phyloP scores from a whole-genome alignment of 1,284 basidiomycete species.

The Marasmius tenuissimus region DNA sequence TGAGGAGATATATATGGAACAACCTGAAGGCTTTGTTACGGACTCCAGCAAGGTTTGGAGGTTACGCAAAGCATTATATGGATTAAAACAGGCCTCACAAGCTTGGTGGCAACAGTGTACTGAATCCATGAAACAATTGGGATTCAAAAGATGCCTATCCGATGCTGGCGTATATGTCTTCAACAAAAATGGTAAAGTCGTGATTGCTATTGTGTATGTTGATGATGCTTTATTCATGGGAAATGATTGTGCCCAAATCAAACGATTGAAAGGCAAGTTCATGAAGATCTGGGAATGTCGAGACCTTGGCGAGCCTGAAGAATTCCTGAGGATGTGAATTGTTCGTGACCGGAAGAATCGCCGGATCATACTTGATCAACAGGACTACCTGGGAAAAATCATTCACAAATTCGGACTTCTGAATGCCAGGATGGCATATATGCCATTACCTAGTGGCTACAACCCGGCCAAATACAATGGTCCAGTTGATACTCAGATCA shows the following conservation, averaged over 20 bases:
- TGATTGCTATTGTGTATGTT: slow-evolving; percentile 6
- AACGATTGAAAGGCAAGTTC: slow-evolving; percentile 17
- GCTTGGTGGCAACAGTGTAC: slow-evolving; percentile 28
- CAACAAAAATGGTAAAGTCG: slow-evolving; percentile 5
- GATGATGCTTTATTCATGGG: slow-evolving; percentile 21
- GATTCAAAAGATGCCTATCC: slow-evolving; percentile 18
- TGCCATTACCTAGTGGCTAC: slow-evolving; percentile 9
- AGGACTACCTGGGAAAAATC: slow-evolving; percentile 8
- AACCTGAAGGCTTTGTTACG: slow-evolving; percentile 27
- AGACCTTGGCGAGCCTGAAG: slow-evolving; percentile 20
- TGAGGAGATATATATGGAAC: slow-evolving; percentile 36
- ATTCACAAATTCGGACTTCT: slow-evolving; percentile 3
- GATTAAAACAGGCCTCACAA: slow-evolving; percentile 30
- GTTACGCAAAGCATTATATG: slow-evolving; percentile 26
- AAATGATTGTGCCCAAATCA: neutral
- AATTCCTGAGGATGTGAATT: slow-evolving; percentile 24
- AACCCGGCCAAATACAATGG: neutral
- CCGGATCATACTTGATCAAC: slow-evolving; percentile 5
- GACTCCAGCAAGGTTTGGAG: slow-evolving; percentile 20
- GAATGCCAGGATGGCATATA: slow-evolving; percentile 4
- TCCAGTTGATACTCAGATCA: slow-evolving; percentile 2
- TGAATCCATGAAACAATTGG: slow-evolving; percentile 19
- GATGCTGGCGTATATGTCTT: slow-evolving; percentile 23
- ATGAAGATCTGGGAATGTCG: slow-evolving; percentile 24
- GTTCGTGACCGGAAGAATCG: neutral